These are phyloP conservation scores for Pestalotiopsis fici DNA, from an alignment of 2,329 filamentous ascomycete genomes.

Conservation along the genomic window DNA sequence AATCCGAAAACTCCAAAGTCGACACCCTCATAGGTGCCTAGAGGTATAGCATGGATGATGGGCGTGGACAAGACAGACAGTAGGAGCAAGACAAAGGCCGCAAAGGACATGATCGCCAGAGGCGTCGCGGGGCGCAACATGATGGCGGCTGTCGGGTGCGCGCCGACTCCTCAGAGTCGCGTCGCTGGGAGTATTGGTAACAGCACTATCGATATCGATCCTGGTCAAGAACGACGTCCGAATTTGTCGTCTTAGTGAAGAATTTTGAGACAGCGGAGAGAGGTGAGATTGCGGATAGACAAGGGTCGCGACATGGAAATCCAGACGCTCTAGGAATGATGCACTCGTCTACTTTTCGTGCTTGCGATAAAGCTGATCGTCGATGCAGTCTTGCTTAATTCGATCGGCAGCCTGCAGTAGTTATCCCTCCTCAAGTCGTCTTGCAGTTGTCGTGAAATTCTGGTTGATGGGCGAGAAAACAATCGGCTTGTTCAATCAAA, in stretches of 20 bases:
- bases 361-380: not conserved
- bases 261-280: not conserved
- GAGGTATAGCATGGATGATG: slow-evolving; percentile 80
- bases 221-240: not conserved
- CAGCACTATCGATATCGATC: not conserved
- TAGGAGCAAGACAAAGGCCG: slow-evolving; percentile 82
- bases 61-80: slow-evolving; percentile 90
- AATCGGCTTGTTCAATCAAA: not conserved
- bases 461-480: not conserved
- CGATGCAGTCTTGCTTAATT: not conserved
- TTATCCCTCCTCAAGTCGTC: not conserved
- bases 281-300: not conserved
- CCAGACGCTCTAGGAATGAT: not conserved
- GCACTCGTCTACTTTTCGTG: not conserved
- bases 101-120: slow-evolving; percentile 79
- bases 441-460: not conserved
- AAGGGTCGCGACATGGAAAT: slow-evolving; percentile 1
- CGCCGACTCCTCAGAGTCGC: slow-evolving; percentile 30
- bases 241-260: not conserved
- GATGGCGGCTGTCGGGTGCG: slow-evolving; percentile 40
- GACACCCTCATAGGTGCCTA: slow-evolving; percentile 75
- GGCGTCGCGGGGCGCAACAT: slow-evolving; percentile 94
- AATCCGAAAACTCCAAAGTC: slow-evolving; percentile 93
- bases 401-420: not conserved
- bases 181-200: slow-evolving; percentile 17